A percentile compares a stretch with the other conserved stretches of the same genome.
These are phyloP conservation scores for Entomortierella parvispora DNA, from an alignment of 192 early-diverging fungal genomes.

Conservation along the genomic window DNA sequence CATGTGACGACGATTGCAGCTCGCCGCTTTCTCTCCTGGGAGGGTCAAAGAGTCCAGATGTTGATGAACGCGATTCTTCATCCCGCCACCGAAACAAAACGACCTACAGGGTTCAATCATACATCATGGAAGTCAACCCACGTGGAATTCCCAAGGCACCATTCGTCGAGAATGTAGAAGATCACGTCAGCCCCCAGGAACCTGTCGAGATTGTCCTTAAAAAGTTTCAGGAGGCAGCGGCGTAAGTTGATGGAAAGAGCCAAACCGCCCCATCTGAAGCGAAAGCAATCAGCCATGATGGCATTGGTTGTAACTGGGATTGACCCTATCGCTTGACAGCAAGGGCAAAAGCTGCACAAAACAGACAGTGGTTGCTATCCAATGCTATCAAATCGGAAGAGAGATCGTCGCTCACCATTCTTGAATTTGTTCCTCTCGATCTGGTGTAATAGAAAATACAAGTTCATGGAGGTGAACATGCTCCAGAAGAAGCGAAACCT, in stretches of 20 bases:
- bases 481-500: conserved; percentile 84
- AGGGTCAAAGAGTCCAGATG: too few species aligned
- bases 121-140: conserved; percentile 82
- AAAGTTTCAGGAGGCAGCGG: conserved; percentile 93
- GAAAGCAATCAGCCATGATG: too few species aligned
- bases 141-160: conserved; percentile 95
- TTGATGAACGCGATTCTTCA: background rate
- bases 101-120: background rate
- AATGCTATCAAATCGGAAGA: background rate
- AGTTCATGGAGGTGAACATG: conserved; percentile 95
- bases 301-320: too few species aligned
- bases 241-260: conserved; percentile 51
- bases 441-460: conserved; percentile 97
- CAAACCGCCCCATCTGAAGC: background rate
- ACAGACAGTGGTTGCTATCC: too few species aligned
- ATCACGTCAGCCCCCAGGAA: conserved; percentile 79
- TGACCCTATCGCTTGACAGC: too few species aligned
- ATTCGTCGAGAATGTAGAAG: conserved; percentile 94
- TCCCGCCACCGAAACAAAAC: background rate
- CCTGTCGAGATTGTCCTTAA: conserved; percentile 84
- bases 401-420: background rate
- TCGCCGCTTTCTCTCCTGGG: too few species aligned
- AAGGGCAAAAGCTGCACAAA: too few species aligned
- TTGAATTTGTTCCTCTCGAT: background rate
- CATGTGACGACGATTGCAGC: too few species aligned